Base-by-base conservation (phyloP, 1,139 yeast species). In the Sporopachydermia cereana region DNA sequence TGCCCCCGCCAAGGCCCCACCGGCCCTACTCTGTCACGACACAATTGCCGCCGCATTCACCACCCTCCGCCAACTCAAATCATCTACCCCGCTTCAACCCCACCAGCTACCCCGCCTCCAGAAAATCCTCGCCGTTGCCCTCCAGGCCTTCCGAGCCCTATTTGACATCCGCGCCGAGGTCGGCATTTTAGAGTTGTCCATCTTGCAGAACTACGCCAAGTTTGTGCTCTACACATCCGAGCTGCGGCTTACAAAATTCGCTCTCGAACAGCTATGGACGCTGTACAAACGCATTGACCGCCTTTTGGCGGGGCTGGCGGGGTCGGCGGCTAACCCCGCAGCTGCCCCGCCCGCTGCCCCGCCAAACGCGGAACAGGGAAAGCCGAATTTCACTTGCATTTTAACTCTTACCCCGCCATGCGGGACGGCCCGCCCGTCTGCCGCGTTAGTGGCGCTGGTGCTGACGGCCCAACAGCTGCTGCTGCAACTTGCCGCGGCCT, bases 201-300 rank as follows among this genome's bases (percentile, higher is more conserved):
- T 34, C 9, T 21, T 34, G 5, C 39, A 20, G 5, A 7, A 7
- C 7, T 34, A 7, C 17, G 9, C 12, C 17, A 34, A 34, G n/a
- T 20, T 34, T 7, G n/a, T 34, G 12, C 17, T 34, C 9, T 21
- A 16, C 9, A 9, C 39, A 7, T 7, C 17, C 9, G 39, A 34
- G n/a, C 39, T 34, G 5, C 18, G 22, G 12, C n/a, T 34, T 7
- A 34, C 39, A 21, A 34, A 34, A 21, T 34, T 34, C 17, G 39
- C 39, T n/a, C 12, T 34, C 12, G 20, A 34, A 21, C 39, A 34
- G 39, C 39, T 34, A n/a, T 34, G 39, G 39, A 34, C 22, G 18
- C 39, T 34, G 22, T 21, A 34, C 17, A 7, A 7, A 34, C 18
- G 39, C 12, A 12, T 34, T 34, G 22, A 7, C 9, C 18, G 39